Percentiles rank a stretch among this genome's conserved stretches.
phyloP scores from a whole-genome alignment of 176 grass and related monocot genomes.

The Carex parvula region DNA sequence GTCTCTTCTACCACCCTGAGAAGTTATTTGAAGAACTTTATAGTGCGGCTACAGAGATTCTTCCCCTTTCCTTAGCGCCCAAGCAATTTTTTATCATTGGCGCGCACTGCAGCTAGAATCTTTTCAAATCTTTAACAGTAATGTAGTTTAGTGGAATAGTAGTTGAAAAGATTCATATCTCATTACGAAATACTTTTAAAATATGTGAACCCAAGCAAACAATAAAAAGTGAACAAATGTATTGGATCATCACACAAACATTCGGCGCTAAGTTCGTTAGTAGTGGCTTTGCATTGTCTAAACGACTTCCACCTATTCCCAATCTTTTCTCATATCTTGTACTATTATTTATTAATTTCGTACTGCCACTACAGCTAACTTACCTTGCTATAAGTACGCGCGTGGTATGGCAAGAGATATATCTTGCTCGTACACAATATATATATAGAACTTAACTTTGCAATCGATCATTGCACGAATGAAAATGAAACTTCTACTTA shows the following conservation, averaged over 20 bases:
- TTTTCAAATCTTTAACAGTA: not conserved
- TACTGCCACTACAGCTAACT: not conserved
- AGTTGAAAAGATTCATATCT: not conserved
- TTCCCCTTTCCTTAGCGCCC: not conserved
- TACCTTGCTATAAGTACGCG: not conserved
- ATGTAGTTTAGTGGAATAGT: not conserved
- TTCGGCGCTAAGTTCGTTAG: conserved; percentile 10
- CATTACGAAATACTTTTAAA: not conserved
- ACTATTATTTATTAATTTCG: not conserved
- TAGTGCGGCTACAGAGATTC: not conserved
- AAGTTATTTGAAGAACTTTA: not conserved
- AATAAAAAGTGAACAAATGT: not conserved
- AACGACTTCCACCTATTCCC: conserved; percentile 24
- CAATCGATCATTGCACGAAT: not conserved
- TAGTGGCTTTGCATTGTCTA: not conserved
- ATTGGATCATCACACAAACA: not conserved
- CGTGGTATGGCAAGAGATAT: not conserved
- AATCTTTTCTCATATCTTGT: not conserved
- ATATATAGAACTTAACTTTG: not conserved
- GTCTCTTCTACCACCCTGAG: not conserved
- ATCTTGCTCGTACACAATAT: not conserved
- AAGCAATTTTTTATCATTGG: not conserved
- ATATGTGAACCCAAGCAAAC: not conserved
- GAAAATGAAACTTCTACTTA: conserved; percentile 11
- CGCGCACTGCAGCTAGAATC: not conserved